Evolutionary conservation across 2,329 filamentous ascomycete genomes (phyloP), one percentile per base, ranked within the genome.

Genomic region (Cadophora malorum): DNA sequence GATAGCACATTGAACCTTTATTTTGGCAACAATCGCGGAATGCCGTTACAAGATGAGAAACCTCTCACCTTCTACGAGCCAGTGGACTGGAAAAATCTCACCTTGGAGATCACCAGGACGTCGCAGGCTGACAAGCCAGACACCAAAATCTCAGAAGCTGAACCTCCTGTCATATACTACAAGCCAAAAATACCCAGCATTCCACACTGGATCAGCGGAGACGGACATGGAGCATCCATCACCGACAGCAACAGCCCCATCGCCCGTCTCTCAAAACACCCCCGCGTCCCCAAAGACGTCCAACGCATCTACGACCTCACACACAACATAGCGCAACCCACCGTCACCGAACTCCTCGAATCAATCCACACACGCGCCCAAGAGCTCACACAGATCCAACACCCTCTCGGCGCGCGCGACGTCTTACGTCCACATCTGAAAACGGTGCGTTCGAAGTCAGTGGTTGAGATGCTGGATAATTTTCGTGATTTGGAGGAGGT

Each of bases 1-100:
- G 64, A 70, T 25, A 59, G 53, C 21, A 64, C 45, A 9, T 60
- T 72, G n/a, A 35, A 65, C 7, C 53, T 72, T 4, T 68, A 63
- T 38, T 66, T 70, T 59, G 65, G 67, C 38, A 31, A 31, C 2
- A 45, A 63, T 33, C 62, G 56, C 5, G 38, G 38, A 19, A 65
- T 8, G 9, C n/a, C 56, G 9, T 50, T 68, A 4, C 50, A 65
- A 16, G 58, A 68, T n/a, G 49, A 64, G 12, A 64, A 55, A 14
- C 45, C 45, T 10, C 47, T 64, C 2, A n/a, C 25, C 1, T 50
- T 23, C 31, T 67, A 67, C 55, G 31, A 60, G 8, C 41, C 38
- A 9, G 28, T 16, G 19, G 38, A 56, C 12, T 65, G 63, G 58
- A 41, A 50, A 5, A 53, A 49, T 8, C 16, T 68, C 6, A 45